Conservation (phyloP, 2,329 filamentous ascomycete species). For the Verticillium dahliae region DNA sequence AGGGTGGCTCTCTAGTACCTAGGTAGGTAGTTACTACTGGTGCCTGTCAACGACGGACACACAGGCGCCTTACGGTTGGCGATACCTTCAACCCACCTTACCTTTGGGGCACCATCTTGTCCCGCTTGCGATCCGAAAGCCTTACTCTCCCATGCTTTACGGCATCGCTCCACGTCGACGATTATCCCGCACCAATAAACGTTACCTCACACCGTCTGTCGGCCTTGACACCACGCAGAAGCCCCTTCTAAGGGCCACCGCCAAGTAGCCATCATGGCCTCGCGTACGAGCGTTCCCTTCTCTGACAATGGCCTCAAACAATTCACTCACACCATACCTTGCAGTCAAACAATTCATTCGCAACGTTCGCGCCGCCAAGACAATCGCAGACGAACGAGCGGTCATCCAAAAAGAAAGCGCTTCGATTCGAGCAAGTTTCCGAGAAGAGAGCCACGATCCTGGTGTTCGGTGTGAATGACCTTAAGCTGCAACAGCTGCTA, state of each 20-base stretch:
- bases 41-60: constrained; percentile 1
- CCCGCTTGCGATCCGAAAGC: neutral
- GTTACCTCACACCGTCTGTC: neutral
- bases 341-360: constrained; percentile 99
- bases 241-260: constrained; percentile 9
- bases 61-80: neutral
- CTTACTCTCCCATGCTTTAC: neutral
- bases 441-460: constrained; percentile 91
- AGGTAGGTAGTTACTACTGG: neutral
- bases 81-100: constrained; percentile 1
- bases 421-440: constrained; percentile 92
- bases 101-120: neutral
- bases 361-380: constrained; percentile 97
- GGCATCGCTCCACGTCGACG: neutral
- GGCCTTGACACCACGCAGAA: constrained; percentile 3
- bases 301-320: neutral
- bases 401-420: constrained; percentile 99
- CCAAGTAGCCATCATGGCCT: constrained; percentile 28
- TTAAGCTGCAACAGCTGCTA: constrained; percentile 1
- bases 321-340: constrained; percentile 6
- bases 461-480: constrained; percentile 65
- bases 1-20: neutral
- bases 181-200: neutral
- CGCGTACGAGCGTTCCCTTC: constrained; percentile 19
- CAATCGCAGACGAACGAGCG: constrained; percentile 95